phyloP scores from a whole-genome alignment of 352 stramenopile species.

The Peronospora belbahrii region DNA sequence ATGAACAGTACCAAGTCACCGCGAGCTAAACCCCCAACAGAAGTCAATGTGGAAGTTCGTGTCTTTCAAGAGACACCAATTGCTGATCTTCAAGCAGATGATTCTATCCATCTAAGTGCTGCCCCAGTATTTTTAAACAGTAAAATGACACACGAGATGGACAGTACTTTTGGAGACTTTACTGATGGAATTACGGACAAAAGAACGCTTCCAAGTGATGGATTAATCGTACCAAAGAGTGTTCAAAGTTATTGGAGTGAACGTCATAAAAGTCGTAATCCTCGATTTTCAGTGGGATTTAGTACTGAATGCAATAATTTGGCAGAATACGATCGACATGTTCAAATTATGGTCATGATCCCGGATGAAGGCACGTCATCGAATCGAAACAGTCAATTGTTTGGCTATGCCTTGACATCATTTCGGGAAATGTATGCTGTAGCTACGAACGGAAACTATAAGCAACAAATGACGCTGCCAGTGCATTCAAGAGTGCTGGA shows the following conservation, averaged over 20 bases:
- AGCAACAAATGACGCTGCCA: constrained; percentile 56
- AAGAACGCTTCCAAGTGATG: constrained; percentile 9
- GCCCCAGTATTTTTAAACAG: not conserved
- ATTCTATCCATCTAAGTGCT: not conserved
- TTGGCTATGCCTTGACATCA: constrained; percentile 63
- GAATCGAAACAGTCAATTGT: constrained; percentile 59
- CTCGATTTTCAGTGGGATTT: constrained; percentile 65
- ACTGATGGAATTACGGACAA: constrained; percentile 8
- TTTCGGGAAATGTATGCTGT: constrained; percentile 74
- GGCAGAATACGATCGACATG: constrained; percentile 47
- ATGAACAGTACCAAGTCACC: constrained; percentile 36
- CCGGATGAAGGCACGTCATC: constrained; percentile 56
- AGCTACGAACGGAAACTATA: constrained; percentile 46
- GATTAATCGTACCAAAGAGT: constrained; percentile 25
- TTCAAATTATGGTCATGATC: constrained; percentile 75
- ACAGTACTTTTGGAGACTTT: constrained; percentile 7
- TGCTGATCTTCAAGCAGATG: constrained; percentile 11
- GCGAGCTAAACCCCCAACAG: constrained; percentile 38
- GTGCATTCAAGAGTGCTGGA: constrained; percentile 57
- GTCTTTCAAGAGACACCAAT: constrained; percentile 45
- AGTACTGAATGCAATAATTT: constrained; percentile 41
- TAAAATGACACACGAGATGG: constrained; percentile 6
- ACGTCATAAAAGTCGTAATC: constrained; percentile 48
- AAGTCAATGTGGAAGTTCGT: constrained; percentile 66
- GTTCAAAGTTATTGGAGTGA: constrained; percentile 76